A percentile compares a stretch with the other conserved stretches of the same genome.
Conservation (phyloP, 768 basidiomycete genomes). For the Steccherinum ochraceum region DNA sequence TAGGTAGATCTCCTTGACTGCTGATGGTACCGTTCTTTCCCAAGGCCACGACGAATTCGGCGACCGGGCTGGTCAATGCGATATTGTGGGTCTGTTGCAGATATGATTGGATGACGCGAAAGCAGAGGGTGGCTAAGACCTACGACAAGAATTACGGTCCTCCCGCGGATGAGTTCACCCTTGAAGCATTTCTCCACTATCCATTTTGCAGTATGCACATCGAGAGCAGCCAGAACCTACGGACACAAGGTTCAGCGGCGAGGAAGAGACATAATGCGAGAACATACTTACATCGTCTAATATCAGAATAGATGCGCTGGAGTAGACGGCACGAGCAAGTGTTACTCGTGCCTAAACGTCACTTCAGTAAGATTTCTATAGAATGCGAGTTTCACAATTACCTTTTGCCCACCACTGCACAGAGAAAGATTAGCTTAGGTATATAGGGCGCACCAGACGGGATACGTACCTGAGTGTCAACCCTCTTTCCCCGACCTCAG, state of each 20-base stretch:
- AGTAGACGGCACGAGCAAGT: conserved; percentile 57
- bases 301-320: conserved; percentile 51
- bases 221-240: conserved; percentile 16
- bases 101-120: neutral
- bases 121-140: conserved; percentile 8
- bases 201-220: conserved; percentile 45
- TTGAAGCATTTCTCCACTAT: conserved; percentile 45
- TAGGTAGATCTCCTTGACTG: conserved; percentile 41
- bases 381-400: neutral
- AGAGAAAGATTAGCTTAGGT: neutral
- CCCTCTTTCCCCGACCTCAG: conserved; percentile 58
- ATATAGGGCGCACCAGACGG: neutral
- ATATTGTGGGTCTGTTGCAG: conserved; percentile 39
- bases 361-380: neutral
- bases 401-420: conserved; percentile 40
- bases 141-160: conserved; percentile 51
- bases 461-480: conserved; percentile 30
- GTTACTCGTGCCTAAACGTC: conserved; percentile 37
- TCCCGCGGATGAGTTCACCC: conserved; percentile 38
- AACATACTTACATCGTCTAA: conserved; percentile 54
- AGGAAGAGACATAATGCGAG: neutral
- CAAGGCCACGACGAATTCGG: conserved; percentile 48
- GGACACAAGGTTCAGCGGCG: neutral
- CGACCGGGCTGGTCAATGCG: conserved; percentile 43
- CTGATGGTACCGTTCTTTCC: conserved; percentile 42